Percentiles rank a stretch among this genome's conserved stretches.
phyloP scores from a whole-genome alignment of 306 rosid genomes.

The Pueraria montana region DNA sequence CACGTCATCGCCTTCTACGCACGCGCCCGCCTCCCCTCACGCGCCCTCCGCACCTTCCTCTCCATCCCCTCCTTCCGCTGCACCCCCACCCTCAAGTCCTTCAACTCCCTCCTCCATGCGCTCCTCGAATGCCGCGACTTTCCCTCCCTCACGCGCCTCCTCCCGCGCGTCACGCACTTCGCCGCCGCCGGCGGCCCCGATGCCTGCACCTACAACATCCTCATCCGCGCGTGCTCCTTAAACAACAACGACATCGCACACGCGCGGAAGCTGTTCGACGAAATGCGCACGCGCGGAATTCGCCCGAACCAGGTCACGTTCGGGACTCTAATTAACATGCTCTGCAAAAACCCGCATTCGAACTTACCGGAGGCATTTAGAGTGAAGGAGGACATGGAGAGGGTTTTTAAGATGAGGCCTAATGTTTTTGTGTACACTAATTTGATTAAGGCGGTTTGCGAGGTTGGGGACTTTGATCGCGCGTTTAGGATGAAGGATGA shows the following conservation, averaged over 20 bases:
- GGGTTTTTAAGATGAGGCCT: conserved; percentile 53
- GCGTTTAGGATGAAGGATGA: conserved; percentile 75
- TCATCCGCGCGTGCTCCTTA: conserved; percentile 56
- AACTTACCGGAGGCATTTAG: conserved; percentile 59
- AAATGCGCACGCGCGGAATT: conserved; percentile 60
- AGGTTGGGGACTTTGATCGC: conserved; percentile 57
- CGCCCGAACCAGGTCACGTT: conserved; percentile 65
- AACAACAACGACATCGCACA: conserved; percentile 45
- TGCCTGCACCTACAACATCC: conserved; percentile 73
- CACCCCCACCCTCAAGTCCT: conserved; percentile 61
- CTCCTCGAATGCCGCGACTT: conserved; percentile 61
- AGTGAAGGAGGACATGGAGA: conserved; percentile 66
- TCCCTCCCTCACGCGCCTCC: conserved; percentile 44
- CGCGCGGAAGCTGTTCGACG: conserved; percentile 64
- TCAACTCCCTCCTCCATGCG: conserved; percentile 70
- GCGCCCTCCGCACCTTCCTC: conserved; percentile 65
- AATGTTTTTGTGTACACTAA: conserved; percentile 58
- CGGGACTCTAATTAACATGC: conserved; percentile 62
- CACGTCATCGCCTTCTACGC: conserved; percentile 75
- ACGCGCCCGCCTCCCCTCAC: conserved; percentile 68
- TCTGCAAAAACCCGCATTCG: conserved; percentile 55
- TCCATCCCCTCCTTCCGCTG: conserved; percentile 50
- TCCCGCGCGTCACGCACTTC: conserved; percentile 19
- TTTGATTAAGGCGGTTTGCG: conserved; percentile 69
- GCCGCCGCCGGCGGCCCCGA: conserved; percentile 62